A percentile compares a stretch with the other conserved stretches of the same genome.
Conservation (phyloP, 1,284 basidiomycete genomes). For the Bondarzewia mesenterica region DNA sequence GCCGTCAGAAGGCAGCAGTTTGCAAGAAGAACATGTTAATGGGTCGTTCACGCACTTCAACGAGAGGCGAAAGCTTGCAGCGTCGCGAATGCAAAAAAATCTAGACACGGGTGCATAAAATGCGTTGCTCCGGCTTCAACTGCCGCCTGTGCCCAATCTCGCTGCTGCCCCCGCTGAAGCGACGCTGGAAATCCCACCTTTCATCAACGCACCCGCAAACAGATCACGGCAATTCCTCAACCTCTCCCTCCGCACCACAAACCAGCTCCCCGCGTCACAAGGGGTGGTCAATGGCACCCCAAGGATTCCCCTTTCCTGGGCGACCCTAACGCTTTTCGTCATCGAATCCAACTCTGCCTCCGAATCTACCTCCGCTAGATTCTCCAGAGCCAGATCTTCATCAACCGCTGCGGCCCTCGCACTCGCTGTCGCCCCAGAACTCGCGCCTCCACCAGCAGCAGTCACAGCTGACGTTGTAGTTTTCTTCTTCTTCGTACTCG, state of each 20-base stretch:
- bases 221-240: constrained; percentile 61
- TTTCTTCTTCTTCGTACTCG: constrained; percentile 45
- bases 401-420: constrained; percentile 34
- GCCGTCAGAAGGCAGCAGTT: too few species aligned
- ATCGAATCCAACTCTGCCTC: constrained; percentile 62
- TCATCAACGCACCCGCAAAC: constrained; percentile 47
- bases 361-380: constrained; percentile 73
- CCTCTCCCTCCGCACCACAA: constrained; percentile 67
- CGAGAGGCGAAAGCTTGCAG: too few species aligned
- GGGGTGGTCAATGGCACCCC: constrained; percentile 43
- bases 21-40: too few species aligned
- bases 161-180: constrained; percentile 12
- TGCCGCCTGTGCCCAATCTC: constrained; percentile 8
- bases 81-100: too few species aligned
- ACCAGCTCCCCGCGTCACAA: constrained; percentile 51
- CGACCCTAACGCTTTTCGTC: constrained; percentile 43
- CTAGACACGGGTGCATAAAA: too few species aligned
- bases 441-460: constrained; percentile 16
- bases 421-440: constrained; percentile 3
- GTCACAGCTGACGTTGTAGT: constrained; percentile 27
- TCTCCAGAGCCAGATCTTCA: constrained; percentile 40
- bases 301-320: constrained; percentile 43
- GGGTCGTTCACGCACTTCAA: too few species aligned
- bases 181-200: constrained; percentile 11
- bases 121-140: too few species aligned